Conservation (phyloP, 2,329 filamentous ascomycete genomes). For the Akanthomyces lecanii region DNA sequence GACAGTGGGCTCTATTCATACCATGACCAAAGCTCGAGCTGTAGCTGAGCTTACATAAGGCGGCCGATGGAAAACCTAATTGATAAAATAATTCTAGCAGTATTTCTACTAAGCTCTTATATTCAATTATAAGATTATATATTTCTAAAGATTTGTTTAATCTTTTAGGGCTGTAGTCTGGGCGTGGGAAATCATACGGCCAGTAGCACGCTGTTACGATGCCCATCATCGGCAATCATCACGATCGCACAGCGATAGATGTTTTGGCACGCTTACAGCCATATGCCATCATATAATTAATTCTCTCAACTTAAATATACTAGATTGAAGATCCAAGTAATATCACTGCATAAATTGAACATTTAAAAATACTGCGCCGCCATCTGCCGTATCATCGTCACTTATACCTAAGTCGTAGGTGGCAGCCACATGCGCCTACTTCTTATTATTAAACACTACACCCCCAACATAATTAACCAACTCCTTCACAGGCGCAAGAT, state of each 20-base stretch:
- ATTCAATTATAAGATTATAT: neutral
- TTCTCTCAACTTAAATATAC: too few species aligned
- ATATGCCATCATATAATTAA: too few species aligned
- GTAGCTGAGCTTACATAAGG: constrained; percentile 14
- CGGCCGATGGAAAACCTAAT: neutral
- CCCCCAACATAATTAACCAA: constrained; percentile 49
- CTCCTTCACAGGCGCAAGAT: constrained; percentile 44
- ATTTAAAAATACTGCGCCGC: too few species aligned
- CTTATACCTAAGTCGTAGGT: neutral
- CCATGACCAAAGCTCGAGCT: neutral
- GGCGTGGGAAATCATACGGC: neutral
- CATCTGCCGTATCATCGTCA: too few species aligned
- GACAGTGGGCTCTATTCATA: neutral
- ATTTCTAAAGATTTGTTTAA: neutral
- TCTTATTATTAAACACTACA: constrained; percentile 42
- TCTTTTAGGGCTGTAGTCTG: neutral
- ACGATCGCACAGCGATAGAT: neutral
- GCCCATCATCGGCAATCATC: neutral
- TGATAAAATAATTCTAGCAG: too few species aligned
- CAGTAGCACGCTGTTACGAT: neutral
- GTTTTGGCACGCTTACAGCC: too few species aligned
- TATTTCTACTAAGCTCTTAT: too few species aligned
- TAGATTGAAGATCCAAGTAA: too few species aligned
- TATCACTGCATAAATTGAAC: too few species aligned
- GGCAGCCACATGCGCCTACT: neutral